phyloP scores from a whole-genome alignment of 805 yeast species.

The Schwanniomyces yamadae region DNA sequence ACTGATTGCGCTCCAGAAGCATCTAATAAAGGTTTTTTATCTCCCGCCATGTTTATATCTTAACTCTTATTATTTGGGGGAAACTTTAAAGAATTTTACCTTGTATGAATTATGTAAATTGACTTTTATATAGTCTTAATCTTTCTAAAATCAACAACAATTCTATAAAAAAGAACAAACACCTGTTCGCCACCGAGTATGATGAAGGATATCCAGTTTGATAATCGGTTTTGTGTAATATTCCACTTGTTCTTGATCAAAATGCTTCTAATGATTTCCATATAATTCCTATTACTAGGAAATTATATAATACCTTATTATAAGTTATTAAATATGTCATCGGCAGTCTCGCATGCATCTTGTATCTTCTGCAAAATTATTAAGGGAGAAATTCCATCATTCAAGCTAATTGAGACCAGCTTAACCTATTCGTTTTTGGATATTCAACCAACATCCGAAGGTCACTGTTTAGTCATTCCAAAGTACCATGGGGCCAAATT shows the following conservation, averaged over 20 bases:
- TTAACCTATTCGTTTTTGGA: constrained; percentile 82
- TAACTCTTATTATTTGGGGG: background rate
- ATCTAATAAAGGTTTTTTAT: constrained; percentile 41
- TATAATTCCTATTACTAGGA: background rate
- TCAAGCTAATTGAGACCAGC: constrained; percentile 86
- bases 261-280: constrained; percentile 2
- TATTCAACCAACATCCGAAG: constrained; percentile 87
- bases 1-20: constrained; percentile 65
- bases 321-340: constrained; percentile 1
- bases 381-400: constrained; percentile 93
- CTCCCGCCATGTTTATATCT: constrained; percentile 15
- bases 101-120: no score
- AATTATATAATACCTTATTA: background rate
- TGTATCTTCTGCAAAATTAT: constrained; percentile 94
- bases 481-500: constrained; percentile 91
- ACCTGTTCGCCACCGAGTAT: constrained; percentile 8
- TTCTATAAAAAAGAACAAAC: no score
- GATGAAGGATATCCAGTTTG: background rate
- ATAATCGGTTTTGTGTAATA: constrained; percentile 7
- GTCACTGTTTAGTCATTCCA: constrained; percentile 89
- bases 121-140: no score
- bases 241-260: background rate
- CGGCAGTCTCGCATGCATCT: constrained; percentile 8
- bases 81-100: background rate
- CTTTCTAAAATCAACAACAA: no score